Base-by-base conservation (phyloP, 768 basidiomycete genomes). In the Hygrophorus pudorinus region DNA sequence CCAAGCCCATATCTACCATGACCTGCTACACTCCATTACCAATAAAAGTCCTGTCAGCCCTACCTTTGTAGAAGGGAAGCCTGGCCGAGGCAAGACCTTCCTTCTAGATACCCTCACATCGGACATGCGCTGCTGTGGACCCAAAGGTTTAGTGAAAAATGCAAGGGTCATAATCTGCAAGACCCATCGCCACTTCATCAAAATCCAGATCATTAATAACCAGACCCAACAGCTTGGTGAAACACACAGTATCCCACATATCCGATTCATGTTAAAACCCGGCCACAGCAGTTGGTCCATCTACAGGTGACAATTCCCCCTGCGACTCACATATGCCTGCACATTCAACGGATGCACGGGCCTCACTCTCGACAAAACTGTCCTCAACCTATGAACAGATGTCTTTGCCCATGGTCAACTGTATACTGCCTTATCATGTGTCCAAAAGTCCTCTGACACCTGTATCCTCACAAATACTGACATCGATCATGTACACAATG, bases 81-180 rank as follows among this genome's bases (percentile, higher is more conserved):
- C 35, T 11, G 36, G 44, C 13, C 27, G 44, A 5, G 44, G 44
- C n/a, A n/a, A n/a, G n/a, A n/a, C n/a, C n/a, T n/a, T n/a, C n/a
- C n/a, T n/a, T n/a, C n/a, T n/a, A n/a, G 29, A 41, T 8, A 17
- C 36, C 38, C n/a, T n/a, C n/a, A n/a, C n/a, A n/a, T n/a, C n/a
- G n/a, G n/a, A n/a, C n/a, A n/a, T n/a, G n/a, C n/a, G n/a, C n/a
- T n/a, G n/a, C n/a, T n/a, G n/a, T n/a, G n/a, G n/a, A n/a, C n/a
- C n/a, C n/a, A 47, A 50, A 1, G 66, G 67, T 0, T 48, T 69
- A 16, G 67, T 68, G 4, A 68, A 70, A 50, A 71, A 69, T 52
- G 56, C 59, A 0, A 50, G 64, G 2, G 65, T 67, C 3, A 48
- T 68, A 5, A 51, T 69, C 1, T 46, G 48, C 1, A 53, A 57